Evolutionary conservation across 2,329 filamentous ascomycete species (phyloP), one percentile per base, ranked within the genome.

Genomic region (Arthrinium phaeospermum): DNA sequence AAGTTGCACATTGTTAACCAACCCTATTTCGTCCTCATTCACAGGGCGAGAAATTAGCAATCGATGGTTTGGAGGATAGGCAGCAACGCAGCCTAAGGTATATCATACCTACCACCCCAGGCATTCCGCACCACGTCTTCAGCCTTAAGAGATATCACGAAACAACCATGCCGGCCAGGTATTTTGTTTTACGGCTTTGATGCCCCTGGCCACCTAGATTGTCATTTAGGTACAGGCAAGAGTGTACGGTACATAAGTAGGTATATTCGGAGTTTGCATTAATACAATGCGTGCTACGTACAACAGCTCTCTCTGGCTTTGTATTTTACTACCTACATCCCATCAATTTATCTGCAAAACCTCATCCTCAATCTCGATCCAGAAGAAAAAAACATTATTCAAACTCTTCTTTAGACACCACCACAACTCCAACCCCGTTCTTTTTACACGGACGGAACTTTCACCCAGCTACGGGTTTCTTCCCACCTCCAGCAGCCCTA

Each of bases 311-410:
- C 34, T 14, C 19, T 13, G 22, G 19, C 34, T 19, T 64, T n/a
- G 57, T 64, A 64, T 64, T 64, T 64, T 61, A 61, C 53, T 37
- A 61, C 57, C 57, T 41, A 64, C 34, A 41, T 64, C 57, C 19
- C 57, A 41, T 64, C 57, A 64, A 64, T 64, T 19, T 64, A 64
- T 64, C 57, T 64, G 57, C 57, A 64, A 34, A 41, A 19, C 34
- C 6, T 5, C 30, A 12, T 10, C 37, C n/a, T 41, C 57, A 64
- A 37, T 22, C 19, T 41, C 57, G 24, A 64, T 24, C 57, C 57
- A 64, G 30, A 30, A 8, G 6, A 37, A 14, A 16, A 19, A n/a
- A 34, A 37, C 53, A 61, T 37, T n/a, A 41, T 64, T 22, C 57
- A 64, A 64, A n/a, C n/a, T 22, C 30, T 22, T 41, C 30, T 41